These are phyloP conservation scores for Tricholomella constricta DNA, from an alignment of 768 basidiomycete species.

Conservation along the genomic window DNA sequence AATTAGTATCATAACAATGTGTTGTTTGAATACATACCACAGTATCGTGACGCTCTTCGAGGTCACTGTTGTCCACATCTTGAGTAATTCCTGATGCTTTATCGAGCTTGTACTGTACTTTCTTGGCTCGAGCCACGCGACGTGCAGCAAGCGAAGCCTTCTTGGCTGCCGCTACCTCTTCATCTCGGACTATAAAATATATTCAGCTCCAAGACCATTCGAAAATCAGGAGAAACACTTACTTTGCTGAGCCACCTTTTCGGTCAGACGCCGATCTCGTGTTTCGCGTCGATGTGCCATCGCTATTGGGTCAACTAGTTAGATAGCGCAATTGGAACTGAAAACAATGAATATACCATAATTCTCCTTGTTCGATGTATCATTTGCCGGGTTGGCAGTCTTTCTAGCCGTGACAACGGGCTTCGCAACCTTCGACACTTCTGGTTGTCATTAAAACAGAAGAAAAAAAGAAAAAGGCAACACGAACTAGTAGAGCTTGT, in stretches of 20 bases:
- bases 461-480: too few relatives aligned
- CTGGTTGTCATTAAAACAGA: too few relatives aligned
- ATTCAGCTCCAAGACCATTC: too few relatives aligned
- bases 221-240: too few relatives aligned
- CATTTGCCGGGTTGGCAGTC: too few relatives aligned
- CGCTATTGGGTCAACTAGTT: too few relatives aligned
- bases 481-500: too few relatives aligned
- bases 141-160: background rate
- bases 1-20: background rate
- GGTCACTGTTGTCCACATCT: background rate
- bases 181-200: background rate
- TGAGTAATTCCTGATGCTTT: constrained; percentile 9
- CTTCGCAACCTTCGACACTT: too few relatives aligned
- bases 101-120: background rate
- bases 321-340: background rate
- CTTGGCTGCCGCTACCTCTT: background rate
- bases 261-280: background rate
- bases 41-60: background rate
- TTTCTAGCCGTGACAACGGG: too few relatives aligned
- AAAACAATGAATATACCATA: background rate
- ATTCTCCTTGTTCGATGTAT: too few relatives aligned
- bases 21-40: background rate
- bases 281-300: too few relatives aligned
- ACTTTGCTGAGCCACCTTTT: constrained; percentile 3
- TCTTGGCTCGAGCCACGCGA: background rate